Evolutionary conservation across 768 basidiomycete genomes (phyloP), one percentile per base, ranked within the genome.

Genomic region (Pleurotus sapidus): DNA sequence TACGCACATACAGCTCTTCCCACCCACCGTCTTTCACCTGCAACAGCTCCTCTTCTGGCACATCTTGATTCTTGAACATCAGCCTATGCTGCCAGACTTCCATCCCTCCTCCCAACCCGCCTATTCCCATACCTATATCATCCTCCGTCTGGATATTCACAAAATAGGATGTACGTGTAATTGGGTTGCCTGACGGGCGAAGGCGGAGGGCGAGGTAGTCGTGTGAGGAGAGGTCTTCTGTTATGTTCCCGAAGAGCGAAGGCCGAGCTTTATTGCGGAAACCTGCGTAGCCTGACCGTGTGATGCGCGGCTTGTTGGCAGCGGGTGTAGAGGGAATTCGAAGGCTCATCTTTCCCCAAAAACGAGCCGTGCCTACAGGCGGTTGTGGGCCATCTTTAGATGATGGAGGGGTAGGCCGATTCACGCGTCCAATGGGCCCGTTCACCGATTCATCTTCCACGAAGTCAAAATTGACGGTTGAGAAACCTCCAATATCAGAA

Each of bases 61-160:
- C 30, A 34, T 34, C 30, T 11, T 34, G 30, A 3, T 34, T 34
- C 30, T 34, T 34, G 42, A 45, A 45, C n/a, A 17, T n/a, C 42
- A 45, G 42, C 4, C 42, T 45, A n/a, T 45, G 42, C 42, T 45
- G 42, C 42, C 86, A 63, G 60, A 91, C 93, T 64, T 86, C 86
- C 12, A 95, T 69, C 63, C 92, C 86, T 34, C 30, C 68, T 94
- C 89, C 93, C 93, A 95, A 3, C 76, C 73, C 23, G 83, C 80
- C 57, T 87, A 81, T 24, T 11, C 30, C 93, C 38, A 86, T 88
- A 49, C 85, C 81, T 49, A 91, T 77, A 45, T 84, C 79, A 0
- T 91, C 89, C 51, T 93, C 89, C 2, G 94, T 96, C 69, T 97
- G 95, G 46, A 98, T 74, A 72, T 98, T 98, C 48, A 93, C 89